Evolutionary conservation across 805 yeast species (phyloP).

Genomic region (Grigorovia jiainica): DNA sequence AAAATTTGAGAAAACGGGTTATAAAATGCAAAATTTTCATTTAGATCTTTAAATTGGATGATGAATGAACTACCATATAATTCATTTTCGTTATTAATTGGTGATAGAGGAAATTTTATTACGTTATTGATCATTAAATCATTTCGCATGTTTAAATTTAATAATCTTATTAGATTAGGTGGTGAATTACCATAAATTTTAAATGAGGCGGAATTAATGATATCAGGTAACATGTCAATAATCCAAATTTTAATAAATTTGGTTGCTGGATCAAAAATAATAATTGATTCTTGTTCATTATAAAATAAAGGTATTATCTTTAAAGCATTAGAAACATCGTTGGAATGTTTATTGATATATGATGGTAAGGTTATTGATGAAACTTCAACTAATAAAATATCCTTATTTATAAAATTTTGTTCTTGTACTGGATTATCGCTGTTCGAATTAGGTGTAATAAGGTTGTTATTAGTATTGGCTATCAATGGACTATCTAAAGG

Average conservation of each 20-base stretch:
- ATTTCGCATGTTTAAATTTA: slow-evolving; percentile 3
- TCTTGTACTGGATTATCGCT: slow-evolving; percentile 2
- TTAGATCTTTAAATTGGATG: slow-evolving; percentile 24
- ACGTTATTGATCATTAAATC: neutral
- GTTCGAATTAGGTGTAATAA: slow-evolving; percentile 2
- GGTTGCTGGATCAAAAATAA: slow-evolving; percentile 38
- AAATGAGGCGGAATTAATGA: slow-evolving; percentile 18
- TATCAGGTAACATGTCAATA: slow-evolving; percentile 20
- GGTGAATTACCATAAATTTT: slow-evolving; percentile 24
- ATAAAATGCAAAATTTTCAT: slow-evolving; percentile 29
- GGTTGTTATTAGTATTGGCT: slow-evolving; percentile 1
- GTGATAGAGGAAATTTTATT: neutral
- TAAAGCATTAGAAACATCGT: slow-evolving; percentile 9
- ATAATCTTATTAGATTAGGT: slow-evolving; percentile 12
- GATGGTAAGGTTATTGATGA: slow-evolving; percentile 32
- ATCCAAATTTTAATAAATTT: slow-evolving; percentile 42
- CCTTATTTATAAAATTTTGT: slow-evolving; percentile 36
- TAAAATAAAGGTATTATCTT: slow-evolving; percentile 20
- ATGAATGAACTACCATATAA: neutral
- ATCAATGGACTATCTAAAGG: slow-evolving; percentile 5
- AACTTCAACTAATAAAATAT: slow-evolving; percentile 58
- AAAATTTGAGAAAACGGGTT: slow-evolving; percentile 22
- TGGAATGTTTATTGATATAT: slow-evolving; percentile 29
- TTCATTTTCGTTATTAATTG: neutral
- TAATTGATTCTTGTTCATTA: slow-evolving; percentile 52